A percentile compares a stretch with the other conserved stretches of the same genome.
Evolutionary conservation across 108 stramenopile species (phyloP).

Genomic region (Nitzschia inconspicua): DNA sequence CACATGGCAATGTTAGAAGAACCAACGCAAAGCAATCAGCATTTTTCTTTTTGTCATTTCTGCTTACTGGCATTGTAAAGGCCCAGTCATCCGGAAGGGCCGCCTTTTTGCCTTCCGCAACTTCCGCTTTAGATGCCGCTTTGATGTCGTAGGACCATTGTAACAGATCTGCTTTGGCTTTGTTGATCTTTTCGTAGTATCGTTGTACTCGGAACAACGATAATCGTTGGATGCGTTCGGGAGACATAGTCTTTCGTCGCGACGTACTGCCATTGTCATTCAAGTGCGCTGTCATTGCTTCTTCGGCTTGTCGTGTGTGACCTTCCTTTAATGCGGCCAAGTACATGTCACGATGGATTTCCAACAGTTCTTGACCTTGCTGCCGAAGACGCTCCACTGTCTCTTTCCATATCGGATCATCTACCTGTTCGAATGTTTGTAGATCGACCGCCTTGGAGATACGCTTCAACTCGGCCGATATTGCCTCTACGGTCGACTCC

Average conservation of each 20-base stretch:
- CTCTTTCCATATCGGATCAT: constrained; percentile 45
- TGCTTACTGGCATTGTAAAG: constrained; percentile 55
- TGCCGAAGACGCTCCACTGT: constrained; percentile 51
- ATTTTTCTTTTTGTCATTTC: too few species aligned
- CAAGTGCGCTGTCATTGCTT: constrained; percentile 73
- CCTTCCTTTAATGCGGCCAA: constrained; percentile 80
- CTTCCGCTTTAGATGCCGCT: not conserved
- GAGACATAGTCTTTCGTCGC: constrained; percentile 41
- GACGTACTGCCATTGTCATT: constrained; percentile 7
- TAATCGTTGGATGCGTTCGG: constrained; percentile 68
- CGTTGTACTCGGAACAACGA: constrained; percentile 68
- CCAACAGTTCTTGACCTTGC: constrained; percentile 59
- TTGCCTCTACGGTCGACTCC: constrained; percentile 26
- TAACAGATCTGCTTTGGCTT: constrained; percentile 41
- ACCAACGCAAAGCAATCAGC: too few species aligned
- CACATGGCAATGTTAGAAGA: too few species aligned
- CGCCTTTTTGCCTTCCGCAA: not conserved
- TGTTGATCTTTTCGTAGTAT: constrained; percentile 64
- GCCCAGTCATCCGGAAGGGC: constrained; percentile 62
- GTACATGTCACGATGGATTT: constrained; percentile 84
- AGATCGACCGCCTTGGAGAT: constrained; percentile 43
- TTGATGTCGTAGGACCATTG: constrained; percentile 51
- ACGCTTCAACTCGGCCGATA: constrained; percentile 38
- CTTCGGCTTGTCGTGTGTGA: constrained; percentile 55
- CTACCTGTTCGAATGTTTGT: constrained; percentile 27